These are phyloP conservation scores for Globisporangium alternatum DNA, from an alignment of 352 stramenopile species.

Conservation along the genomic window DNA sequence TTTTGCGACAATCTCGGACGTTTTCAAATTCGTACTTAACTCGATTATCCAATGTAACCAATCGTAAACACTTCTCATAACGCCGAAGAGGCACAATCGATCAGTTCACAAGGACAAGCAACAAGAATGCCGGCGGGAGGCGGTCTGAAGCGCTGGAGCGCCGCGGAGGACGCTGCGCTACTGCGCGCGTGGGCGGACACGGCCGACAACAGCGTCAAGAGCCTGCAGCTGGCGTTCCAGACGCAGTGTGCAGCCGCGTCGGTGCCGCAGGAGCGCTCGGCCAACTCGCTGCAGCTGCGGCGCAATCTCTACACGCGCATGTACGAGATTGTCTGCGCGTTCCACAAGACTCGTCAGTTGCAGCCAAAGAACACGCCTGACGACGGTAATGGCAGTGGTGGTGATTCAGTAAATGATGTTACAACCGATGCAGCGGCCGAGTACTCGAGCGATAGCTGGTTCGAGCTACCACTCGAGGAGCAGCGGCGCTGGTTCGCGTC, in stretches of 20 bases:
- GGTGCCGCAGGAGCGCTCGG: not conserved
- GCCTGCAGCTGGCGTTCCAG: not conserved
- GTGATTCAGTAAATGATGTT: too few species aligned
- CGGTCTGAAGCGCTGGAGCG: not conserved
- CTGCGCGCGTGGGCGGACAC: slow-evolving; percentile 7
- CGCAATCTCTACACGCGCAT: slow-evolving; percentile 6
- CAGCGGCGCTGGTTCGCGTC: slow-evolving; percentile 10
- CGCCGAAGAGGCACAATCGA: too few species aligned
- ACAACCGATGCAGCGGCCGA: too few species aligned
- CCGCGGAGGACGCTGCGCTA: slow-evolving; percentile 3
- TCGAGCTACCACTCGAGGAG: not conserved
- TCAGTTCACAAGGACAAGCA: too few species aligned
- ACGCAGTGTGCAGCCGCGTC: not conserved
- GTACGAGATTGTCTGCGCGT: slow-evolving; percentile 7
- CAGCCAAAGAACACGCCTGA: not conserved
- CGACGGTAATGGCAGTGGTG: not conserved
- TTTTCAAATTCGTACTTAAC: too few species aligned
- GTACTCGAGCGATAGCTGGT: slow-evolving; percentile 8
- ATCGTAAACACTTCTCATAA: too few species aligned
- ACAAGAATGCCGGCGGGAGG: too few species aligned
- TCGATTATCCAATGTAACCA: too few species aligned
- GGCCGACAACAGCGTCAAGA: not conserved
- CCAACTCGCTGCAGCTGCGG: not conserved
- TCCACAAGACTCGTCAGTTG: not conserved
- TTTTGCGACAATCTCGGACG: too few species aligned